A percentile compares a stretch with the other conserved stretches of the same genome.
Conservation (phyloP, 2,329 filamentous ascomycete genomes). For the Colletotrichum sp. region DNA sequence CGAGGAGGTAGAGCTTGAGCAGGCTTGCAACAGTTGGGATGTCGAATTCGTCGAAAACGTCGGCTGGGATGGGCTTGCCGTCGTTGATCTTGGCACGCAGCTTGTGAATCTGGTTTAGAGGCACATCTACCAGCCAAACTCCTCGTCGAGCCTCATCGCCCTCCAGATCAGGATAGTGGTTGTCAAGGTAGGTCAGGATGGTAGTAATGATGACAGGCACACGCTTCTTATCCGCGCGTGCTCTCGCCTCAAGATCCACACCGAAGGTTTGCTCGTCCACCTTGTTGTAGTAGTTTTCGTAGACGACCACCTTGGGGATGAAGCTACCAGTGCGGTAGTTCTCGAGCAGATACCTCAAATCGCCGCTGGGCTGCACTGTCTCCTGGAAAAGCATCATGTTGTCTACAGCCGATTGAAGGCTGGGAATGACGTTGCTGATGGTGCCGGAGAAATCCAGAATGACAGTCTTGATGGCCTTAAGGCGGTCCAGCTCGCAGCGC, state of each 20-base stretch:
- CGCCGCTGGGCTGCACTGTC: slow-evolving; percentile 91
- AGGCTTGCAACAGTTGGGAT: slow-evolving; percentile 92
- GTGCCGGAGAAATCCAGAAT: slow-evolving; percentile 97
- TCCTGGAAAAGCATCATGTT: slow-evolving; percentile 99
- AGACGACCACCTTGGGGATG: slow-evolving; percentile 86
- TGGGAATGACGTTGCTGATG: slow-evolving; percentile 97
- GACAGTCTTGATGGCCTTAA: slow-evolving; percentile 98
- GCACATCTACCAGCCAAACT: slow-evolving; percentile 95
- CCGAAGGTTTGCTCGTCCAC: slow-evolving; percentile 98
- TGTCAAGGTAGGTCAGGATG: slow-evolving; percentile 92
- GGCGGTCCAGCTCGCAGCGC: slow-evolving; percentile 91
- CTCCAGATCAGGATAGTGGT: slow-evolving; percentile 96
- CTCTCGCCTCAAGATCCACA: slow-evolving; percentile 94
- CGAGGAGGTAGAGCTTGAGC: slow-evolving; percentile 91
- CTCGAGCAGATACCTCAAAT: slow-evolving; percentile 92
- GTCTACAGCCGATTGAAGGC: slow-evolving; percentile 92
- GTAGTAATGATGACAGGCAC: slow-evolving; percentile 93
- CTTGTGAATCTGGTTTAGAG: slow-evolving; percentile 82
- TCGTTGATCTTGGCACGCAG: slow-evolving; percentile 85
- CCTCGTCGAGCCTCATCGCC: slow-evolving; percentile 90
- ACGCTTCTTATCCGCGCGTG: slow-evolving; percentile 91
- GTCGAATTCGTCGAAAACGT: slow-evolving; percentile 86
- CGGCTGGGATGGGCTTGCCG: slow-evolving; percentile 77
- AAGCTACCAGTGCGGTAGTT: slow-evolving; percentile 97
- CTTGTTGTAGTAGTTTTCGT: slow-evolving; percentile 99